phyloP scores from a whole-genome alignment of 2,329 filamentous ascomycete species.

The Aureobasidium pullulans region DNA sequence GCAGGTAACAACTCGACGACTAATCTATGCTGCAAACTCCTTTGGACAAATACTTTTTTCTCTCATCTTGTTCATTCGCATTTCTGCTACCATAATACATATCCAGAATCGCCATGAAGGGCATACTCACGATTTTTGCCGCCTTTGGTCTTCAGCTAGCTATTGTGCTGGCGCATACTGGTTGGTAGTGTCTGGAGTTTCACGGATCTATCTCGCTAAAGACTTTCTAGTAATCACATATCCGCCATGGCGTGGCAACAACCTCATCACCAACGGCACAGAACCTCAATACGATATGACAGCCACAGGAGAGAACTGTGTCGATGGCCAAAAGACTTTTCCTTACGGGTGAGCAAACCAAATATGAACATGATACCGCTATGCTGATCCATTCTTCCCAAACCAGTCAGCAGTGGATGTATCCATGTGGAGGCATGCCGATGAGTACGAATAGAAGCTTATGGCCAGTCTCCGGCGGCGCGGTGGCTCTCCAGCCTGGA shows the following conservation, averaged over 20 bases:
- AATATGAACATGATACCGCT: neutral
- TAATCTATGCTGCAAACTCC: too few relatives aligned
- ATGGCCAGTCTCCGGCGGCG: constrained; percentile 83
- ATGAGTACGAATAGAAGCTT: constrained; percentile 69
- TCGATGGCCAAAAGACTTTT: constrained; percentile 45
- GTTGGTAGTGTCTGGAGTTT: neutral
- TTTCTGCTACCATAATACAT: neutral
- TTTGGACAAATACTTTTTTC: neutral
- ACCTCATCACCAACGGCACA: constrained; percentile 66
- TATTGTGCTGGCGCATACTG: neutral
- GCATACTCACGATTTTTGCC: neutral
- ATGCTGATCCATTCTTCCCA: neutral
- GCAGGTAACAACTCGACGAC: too few relatives aligned
- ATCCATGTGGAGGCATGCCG: constrained; percentile 82
- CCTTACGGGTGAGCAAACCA: constrained; percentile 52
- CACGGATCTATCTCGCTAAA: neutral
- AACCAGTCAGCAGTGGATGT: constrained; percentile 78
- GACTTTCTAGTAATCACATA: constrained; percentile 83
- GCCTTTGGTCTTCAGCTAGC: neutral
- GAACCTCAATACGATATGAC: constrained; percentile 29
- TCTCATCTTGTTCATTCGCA: neutral
- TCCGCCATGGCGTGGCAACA: constrained; percentile 81
- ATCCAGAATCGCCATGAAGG: neutral
- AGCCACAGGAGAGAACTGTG: constrained; percentile 39
- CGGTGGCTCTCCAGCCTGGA: constrained; percentile 83